Evolutionary conservation across 495 filamentous ascomycete species (phyloP).

Genomic region (Tirmania nivea): DNA sequence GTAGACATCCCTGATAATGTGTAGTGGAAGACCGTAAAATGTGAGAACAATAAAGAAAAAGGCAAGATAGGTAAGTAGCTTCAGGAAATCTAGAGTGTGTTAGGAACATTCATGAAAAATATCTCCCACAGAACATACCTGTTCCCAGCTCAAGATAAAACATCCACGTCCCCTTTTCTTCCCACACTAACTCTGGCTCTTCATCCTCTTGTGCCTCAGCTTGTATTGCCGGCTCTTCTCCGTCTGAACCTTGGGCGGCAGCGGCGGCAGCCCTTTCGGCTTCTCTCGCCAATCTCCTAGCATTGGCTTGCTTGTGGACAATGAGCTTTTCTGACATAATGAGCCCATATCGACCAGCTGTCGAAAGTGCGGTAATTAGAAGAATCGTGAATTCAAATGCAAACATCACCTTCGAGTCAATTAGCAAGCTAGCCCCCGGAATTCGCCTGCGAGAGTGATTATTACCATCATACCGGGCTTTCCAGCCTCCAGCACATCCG

Average conservation of each 20-base stretch:
- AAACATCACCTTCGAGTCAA: slow-evolving; percentile 49
- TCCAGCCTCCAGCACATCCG: slow-evolving; percentile 62
- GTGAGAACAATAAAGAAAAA: slow-evolving; percentile 86
- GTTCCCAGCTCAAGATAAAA: slow-evolving; percentile 74
- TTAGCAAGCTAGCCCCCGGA: neutral
- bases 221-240: slow-evolving; percentile 9
- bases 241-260: slow-evolving; percentile 25
- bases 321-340: slow-evolving; percentile 60
- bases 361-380: slow-evolving; percentile 57
- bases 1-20: slow-evolving; percentile 88
- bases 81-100: slow-evolving; percentile 34
- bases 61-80: slow-evolving; percentile 64
- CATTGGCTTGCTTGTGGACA: slow-evolving; percentile 39
- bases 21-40: slow-evolving; percentile 87
- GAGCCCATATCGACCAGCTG: slow-evolving; percentile 51
- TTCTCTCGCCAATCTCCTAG: slow-evolving; percentile 40
- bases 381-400: slow-evolving; percentile 90
- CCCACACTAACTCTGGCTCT: slow-evolving; percentile 87
- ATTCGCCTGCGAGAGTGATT: neutral
- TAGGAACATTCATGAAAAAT: slow-evolving; percentile 16
- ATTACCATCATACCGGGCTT: slow-evolving; percentile 82
- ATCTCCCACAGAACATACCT: slow-evolving; percentile 24
- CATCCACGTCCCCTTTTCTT: slow-evolving; percentile 83
- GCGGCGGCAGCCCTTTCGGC: slow-evolving; percentile 35
- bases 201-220: slow-evolving; percentile 36